Evolutionary conservation across 768 basidiomycete species (phyloP), one percentile per base, ranked within the genome.

Genomic region (Lentinula boryana): DNA sequence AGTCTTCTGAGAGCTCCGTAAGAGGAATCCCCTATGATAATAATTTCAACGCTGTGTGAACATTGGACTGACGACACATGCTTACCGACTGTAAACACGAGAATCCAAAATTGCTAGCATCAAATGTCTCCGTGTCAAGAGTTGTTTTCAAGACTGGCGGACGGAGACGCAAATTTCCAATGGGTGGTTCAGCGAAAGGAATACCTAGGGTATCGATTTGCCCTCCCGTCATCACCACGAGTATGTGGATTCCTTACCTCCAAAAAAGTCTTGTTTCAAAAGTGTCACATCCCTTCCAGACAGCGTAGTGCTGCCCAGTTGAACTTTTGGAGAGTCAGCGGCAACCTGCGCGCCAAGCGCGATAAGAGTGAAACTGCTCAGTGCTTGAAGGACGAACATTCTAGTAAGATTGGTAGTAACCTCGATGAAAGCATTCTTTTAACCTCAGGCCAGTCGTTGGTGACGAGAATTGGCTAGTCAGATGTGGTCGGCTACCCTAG

Each of bases 121-220:
- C 71, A 51, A 85, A 74, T 4, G 74, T 65, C 3, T 65, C 21
- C 1, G 68, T 63, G 3, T 71, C 70, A 1, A 75, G 60, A 0
- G 66, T 71, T 18, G 75, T 75, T 63, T 83, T 77, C 1, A 80
- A 72, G 0, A 83, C 74, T 5, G 82, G 76, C 2, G 75, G 75
- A 33, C 73, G 71, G 55, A 84, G 74, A 31, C 84, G 76, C 31
- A 82, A 63, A 35, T 73, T 61, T 3, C 81, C 82, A 31, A 83
- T 56, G 16, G 84, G 84, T 10, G 83, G 78, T 61, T 84, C 76
- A 35, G 81, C 82, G 58, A 74, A 86, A 0, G 82, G 84, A 48
- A 86, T 82, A n/a, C 77, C 82, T 77, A 60, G 56, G 27, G 60
- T 66, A 60, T 67, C 10, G 38, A 35, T 58, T 41, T 49, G 33